These are phyloP conservation scores for Macrolepiota fuliginosa DNA, from an alignment of 768 basidiomycete species.

Conservation along the genomic window DNA sequence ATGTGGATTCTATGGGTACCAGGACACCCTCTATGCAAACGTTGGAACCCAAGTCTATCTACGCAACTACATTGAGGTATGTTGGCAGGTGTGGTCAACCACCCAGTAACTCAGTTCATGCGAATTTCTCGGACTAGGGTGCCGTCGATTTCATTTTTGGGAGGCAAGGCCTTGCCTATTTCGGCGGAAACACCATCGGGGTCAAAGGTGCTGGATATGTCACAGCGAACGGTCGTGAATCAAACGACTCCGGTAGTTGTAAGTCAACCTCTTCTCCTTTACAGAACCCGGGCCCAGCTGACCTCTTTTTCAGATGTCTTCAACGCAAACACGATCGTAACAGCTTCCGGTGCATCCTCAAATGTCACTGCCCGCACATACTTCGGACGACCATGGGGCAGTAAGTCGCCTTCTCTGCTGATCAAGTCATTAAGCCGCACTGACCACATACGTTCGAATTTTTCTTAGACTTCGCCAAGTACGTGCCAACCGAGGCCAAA, in stretches of 20 bases:
- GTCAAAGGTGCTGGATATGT: conserved; percentile 42
- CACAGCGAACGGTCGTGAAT: conserved; percentile 46
- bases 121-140: conserved; percentile 29
- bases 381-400: conserved; percentile 49
- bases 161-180: conserved; percentile 40
- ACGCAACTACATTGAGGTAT: conserved; percentile 45
- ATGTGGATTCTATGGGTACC: conserved; percentile 44
- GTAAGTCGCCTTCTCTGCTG: conserved; percentile 24
- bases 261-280: conserved; percentile 16
- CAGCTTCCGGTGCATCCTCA: conserved; percentile 36
- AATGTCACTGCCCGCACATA: conserved; percentile 34
- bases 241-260: conserved; percentile 46
- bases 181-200: conserved; percentile 47
- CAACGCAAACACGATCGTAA: conserved; percentile 40
- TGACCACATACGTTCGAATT: neutral
- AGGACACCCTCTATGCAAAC: conserved; percentile 47
- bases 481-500: conserved; percentile 13
- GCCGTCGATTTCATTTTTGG: conserved; percentile 54
- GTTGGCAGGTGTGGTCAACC: neutral
- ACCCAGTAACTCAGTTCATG: neutral
- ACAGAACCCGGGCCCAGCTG: neutral
- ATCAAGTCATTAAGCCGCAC: neutral
- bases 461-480: conserved; percentile 41
- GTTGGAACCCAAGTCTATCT: conserved; percentile 48
- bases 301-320: conserved; percentile 32